Evolutionary conservation across 2,329 filamentous ascomycete species (phyloP).

Genomic region (Stagonosporopsis tanaceti): DNA sequence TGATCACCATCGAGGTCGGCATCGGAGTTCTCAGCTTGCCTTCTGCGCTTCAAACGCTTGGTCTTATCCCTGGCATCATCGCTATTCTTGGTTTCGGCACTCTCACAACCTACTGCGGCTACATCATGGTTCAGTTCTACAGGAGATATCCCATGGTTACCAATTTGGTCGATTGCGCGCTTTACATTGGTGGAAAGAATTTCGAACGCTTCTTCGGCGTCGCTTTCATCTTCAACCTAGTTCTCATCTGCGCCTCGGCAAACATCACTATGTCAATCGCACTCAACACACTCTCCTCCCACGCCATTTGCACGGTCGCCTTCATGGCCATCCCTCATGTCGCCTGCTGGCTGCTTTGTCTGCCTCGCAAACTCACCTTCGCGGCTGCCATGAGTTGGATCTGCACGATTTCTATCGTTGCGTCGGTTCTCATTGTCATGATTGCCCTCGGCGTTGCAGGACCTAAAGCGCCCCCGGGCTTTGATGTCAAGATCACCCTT

Average conservation of each 20-base stretch:
- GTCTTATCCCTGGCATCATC: constrained; percentile 42
- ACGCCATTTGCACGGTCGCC: constrained; percentile 69
- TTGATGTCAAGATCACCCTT: constrained; percentile 32
- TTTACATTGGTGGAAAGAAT: constrained; percentile 37
- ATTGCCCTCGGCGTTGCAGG: constrained; percentile 66
- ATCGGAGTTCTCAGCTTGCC: constrained; percentile 41
- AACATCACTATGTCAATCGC: constrained; percentile 60
- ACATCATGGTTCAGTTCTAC: constrained; percentile 39
- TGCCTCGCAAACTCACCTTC: constrained; percentile 70
- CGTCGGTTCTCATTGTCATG: constrained; percentile 73
- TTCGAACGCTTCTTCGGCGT: constrained; percentile 38
- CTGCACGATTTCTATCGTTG: constrained; percentile 64
- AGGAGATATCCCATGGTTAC: constrained; percentile 39
- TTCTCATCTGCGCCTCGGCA: constrained; percentile 39
- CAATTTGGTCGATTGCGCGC: constrained; percentile 40
- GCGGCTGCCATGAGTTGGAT: constrained; percentile 67
- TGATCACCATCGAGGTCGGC: constrained; percentile 43
- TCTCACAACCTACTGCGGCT: constrained; percentile 40
- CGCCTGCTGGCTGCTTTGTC: constrained; percentile 66
- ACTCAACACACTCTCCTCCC: constrained; percentile 68
- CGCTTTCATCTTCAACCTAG: constrained; percentile 38
- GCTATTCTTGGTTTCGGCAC: constrained; percentile 39
- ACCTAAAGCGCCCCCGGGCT: constrained; percentile 46
- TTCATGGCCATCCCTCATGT: constrained; percentile 68
- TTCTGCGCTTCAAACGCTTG: constrained; percentile 38